These are phyloP conservation scores for Cystofilobasidium capitatum DNA, from an alignment of 768 basidiomycete genomes.

Conservation along the genomic window DNA sequence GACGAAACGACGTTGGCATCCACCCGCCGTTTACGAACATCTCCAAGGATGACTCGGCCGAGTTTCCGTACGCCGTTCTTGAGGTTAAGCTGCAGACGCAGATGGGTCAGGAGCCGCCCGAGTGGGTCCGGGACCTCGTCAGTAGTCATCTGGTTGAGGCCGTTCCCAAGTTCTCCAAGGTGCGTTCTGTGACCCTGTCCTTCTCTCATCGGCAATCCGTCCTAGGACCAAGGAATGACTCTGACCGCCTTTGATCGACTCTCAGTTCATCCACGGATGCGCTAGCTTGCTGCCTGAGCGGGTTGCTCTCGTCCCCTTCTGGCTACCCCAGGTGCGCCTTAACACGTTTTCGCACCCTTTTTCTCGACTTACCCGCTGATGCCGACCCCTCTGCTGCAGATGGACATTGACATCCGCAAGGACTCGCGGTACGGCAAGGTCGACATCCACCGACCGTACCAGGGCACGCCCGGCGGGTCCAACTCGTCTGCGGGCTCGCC, in stretches of 20 bases:
- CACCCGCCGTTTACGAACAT: conserved; percentile 64
- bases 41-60: conserved; percentile 66
- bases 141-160: conserved; percentile 91
- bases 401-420: conserved; percentile 66
- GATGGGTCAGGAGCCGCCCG: conserved; percentile 84
- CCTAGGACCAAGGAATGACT: too few species aligned
- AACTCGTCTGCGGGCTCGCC: conserved; percentile 44
- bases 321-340: conserved; percentile 43
- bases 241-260: background rate
- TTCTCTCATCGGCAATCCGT: background rate
- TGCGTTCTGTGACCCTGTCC: conserved; percentile 1
- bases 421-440: conserved; percentile 53
- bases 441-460: conserved; percentile 53
- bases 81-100: conserved; percentile 98
- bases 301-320: conserved; percentile 94
- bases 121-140: conserved; percentile 95
- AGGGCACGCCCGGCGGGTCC: conserved; percentile 39
- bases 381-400: background rate
- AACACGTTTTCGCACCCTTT: background rate
- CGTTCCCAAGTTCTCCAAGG: conserved; percentile 86
- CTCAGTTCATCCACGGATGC: conserved; percentile 80
- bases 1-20: conserved; percentile 65
- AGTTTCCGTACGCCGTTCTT: conserved; percentile 93
- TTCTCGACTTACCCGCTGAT: background rate
- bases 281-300: conserved; percentile 82